Evolutionary conservation across 1,284 basidiomycete species (phyloP).

Genomic region (Cutaneotrichosporon dermatis): DNA sequence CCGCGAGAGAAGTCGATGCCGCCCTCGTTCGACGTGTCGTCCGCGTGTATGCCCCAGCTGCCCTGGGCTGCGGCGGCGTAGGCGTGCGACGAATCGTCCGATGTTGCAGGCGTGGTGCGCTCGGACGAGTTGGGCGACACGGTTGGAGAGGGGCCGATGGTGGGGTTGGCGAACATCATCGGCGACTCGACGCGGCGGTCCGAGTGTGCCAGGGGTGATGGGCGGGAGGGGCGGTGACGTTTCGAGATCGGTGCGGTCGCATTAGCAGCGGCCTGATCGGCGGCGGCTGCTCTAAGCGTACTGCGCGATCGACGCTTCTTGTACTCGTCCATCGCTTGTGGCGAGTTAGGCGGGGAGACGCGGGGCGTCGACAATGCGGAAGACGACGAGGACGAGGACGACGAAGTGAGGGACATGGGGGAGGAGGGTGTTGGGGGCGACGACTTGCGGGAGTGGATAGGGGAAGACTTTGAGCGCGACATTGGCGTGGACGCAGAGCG

Average conservation of each 20-base stretch:
- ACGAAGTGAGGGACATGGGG: background rate
- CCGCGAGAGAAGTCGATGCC: slow-evolving; percentile 15
- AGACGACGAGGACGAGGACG: slow-evolving; percentile 2
- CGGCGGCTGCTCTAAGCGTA: slow-evolving; percentile 30
- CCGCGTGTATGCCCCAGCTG: slow-evolving; percentile 38
- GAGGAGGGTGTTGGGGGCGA: background rate
- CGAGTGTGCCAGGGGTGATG: slow-evolving; percentile 37
- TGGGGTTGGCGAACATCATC: slow-evolving; percentile 1
- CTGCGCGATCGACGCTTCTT: slow-evolving; percentile 19
- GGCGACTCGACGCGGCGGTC: background rate
- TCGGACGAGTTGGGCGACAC: background rate
- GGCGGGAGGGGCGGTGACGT: slow-evolving; percentile 42
- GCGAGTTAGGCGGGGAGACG: background rate
- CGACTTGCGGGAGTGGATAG: background rate
- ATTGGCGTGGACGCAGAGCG: background rate
- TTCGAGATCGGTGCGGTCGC: slow-evolving; percentile 24
- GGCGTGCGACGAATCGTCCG: slow-evolving; percentile 5
- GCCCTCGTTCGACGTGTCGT: slow-evolving; percentile 18
- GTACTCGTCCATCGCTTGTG: background rate
- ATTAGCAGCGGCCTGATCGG: slow-evolving; percentile 34
- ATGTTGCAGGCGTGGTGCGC: background rate
- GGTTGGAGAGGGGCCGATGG: background rate
- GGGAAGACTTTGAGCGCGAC: background rate
- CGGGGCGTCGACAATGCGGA: background rate
- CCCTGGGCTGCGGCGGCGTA: slow-evolving; percentile 12